Evolutionary conservation across 2,329 filamentous ascomycete genomes (phyloP), one percentile per base, ranked within the genome.

Genomic region (Hysterium pulicare): DNA sequence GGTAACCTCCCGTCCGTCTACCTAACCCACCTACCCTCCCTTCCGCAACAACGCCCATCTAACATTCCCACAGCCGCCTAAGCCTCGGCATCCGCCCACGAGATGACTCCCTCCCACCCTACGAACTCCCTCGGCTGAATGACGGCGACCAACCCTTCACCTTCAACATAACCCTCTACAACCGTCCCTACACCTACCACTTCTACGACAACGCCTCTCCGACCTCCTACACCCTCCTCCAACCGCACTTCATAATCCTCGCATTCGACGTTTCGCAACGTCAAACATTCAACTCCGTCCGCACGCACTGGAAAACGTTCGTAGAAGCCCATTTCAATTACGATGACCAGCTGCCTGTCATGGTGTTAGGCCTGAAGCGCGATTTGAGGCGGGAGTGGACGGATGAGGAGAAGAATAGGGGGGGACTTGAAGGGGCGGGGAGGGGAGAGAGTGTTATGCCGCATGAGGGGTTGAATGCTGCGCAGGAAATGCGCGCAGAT

Each of bases 401-500:
- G 38, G 62, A 64, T 24, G 57, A 57, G 16, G 66, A 63, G 43
- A 53, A 54, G 21, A 48, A 52, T 15, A 52, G 54, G 49, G 55
- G 65, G 26, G 64, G 50, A 16, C 55, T 41, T 20, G n/a, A n/a
- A n/a, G n/a, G n/a, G n/a, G n/a, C n/a, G n/a, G n/a, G n/a, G n/a
- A 45, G 52, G 48, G 69, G 59, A 34, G 53, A 51, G 49, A 58
- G 52, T 71, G 73, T 78, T 49, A 64, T 79, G 74, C 68, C 75
- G 55, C 61, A 79, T 34, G 72, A 75, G 50, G 73, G 65, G 2
- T 35, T 75, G 5, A 58, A 62, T 11, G 50, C 78, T 5, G 79
- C 80, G 13, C 78, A 81, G 51, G 75, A 79, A 51, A 75, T 83
- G 64, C 68, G 78, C 19, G 79, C 75, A 58, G 80, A 83, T 67